These are phyloP conservation scores for Tricholoma furcatifolium DNA, from an alignment of 768 basidiomycete species.

Conservation along the genomic window DNA sequence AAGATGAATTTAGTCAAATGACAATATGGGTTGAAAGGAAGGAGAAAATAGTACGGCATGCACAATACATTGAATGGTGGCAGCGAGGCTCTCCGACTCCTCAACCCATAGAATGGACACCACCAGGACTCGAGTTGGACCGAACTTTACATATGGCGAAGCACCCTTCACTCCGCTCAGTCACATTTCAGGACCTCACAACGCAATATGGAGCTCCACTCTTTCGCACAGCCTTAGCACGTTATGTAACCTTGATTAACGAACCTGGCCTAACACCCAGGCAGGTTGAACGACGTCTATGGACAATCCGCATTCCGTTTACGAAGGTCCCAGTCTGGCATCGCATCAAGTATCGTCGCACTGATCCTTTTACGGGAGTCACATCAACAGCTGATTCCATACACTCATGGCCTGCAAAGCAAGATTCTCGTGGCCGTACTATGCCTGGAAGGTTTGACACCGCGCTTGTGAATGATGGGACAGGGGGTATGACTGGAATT, in stretches of 20 bases:
- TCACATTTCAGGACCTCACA: constrained; percentile 10
- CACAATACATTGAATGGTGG: constrained; percentile 26
- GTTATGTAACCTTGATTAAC: not conserved
- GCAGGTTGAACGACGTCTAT: not conserved
- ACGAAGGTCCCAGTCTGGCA: not conserved
- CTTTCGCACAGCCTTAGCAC: not conserved
- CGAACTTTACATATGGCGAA: constrained; percentile 4
- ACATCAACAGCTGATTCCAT: constrained; percentile 11
- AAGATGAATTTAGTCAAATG: constrained; percentile 37
- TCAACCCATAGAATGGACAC: not conserved
- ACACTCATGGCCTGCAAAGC: not conserved
- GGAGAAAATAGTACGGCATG: constrained; percentile 28
- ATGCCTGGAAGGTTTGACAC: constrained; percentile 34
- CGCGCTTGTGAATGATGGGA: constrained; percentile 4
- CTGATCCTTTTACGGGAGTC: not conserved
- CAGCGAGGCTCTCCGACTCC: constrained; percentile 12
- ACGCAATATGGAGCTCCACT: not conserved
- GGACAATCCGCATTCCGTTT: not conserved
- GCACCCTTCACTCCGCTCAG: not conserved
- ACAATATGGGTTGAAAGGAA: constrained; percentile 36
- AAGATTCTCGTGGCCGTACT: constrained; percentile 11
- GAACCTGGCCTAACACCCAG: not conserved
- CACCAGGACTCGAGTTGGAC: constrained; percentile 10
- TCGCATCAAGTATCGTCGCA: not conserved
- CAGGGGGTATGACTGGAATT: constrained; percentile 8